Conservation (phyloP, 495 filamentous ascomycete species). For the Penicillium coffeae region DNA sequence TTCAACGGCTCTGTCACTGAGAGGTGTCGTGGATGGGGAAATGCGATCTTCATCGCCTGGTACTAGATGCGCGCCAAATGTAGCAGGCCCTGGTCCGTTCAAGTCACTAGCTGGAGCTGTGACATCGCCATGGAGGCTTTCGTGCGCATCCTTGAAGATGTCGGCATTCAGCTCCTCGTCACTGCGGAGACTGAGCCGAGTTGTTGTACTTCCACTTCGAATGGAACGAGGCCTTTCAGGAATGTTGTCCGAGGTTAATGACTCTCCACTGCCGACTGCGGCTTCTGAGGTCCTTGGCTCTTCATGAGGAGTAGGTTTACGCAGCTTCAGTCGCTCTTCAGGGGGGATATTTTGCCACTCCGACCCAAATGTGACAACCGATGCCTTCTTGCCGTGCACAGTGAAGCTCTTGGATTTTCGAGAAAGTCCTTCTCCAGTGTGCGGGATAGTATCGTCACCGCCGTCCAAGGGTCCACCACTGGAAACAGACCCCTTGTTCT, state of each 20-base stretch:
- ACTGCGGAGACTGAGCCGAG: conserved; percentile 27
- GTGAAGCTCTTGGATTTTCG: conserved; percentile 85
- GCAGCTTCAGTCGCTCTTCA: conserved; percentile 66
- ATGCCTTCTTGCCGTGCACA: conserved; percentile 96
- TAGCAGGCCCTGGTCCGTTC: conserved; percentile 2
- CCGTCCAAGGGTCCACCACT: conserved; percentile 57
- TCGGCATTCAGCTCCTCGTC: conserved; percentile 21
- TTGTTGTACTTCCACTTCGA: conserved; percentile 37
- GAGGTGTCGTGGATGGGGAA: conserved; percentile 17
- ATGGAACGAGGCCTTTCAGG: conserved; percentile 33
- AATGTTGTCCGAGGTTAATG: conserved; percentile 23
- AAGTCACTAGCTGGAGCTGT: not conserved
- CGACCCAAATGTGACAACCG: conserved; percentile 87
- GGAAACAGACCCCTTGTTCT: conserved; percentile 69
- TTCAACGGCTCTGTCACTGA: conserved; percentile 17
- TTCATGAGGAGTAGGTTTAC: conserved; percentile 49
- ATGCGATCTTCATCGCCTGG: conserved; percentile 10
- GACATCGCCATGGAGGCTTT: conserved; percentile 7
- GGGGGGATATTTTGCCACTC: conserved; percentile 81
- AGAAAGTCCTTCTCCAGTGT: conserved; percentile 62
- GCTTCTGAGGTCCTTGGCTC: conserved; percentile 43
- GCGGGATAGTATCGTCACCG: conserved; percentile 35
- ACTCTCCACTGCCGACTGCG: conserved; percentile 29
- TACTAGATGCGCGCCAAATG: conserved; percentile 11
- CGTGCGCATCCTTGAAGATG: conserved; percentile 22